Base-by-base conservation (phyloP, 345 rosid species). In the Salix viminalis region DNA sequence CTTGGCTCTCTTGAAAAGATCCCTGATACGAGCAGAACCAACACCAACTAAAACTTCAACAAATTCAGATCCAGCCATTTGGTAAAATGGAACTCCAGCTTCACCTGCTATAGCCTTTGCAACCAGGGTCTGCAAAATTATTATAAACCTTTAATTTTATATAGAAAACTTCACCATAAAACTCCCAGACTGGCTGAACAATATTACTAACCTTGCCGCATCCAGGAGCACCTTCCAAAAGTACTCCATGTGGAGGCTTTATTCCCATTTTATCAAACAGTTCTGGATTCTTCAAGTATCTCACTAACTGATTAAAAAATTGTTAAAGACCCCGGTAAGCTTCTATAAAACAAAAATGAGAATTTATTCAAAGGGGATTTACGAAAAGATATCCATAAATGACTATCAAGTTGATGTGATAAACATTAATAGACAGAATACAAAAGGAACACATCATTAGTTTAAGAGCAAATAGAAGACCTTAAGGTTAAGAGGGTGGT, bases 21-120 rank as follows among this genome's bases (percentile, higher is more conserved):
- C 98, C 85, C 98, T 92, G 76, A 92, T 92, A 86, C 97, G 93
- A 66, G 98, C 98, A 80, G 98, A 92, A 69, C 97, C 98, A 71
- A 94, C 98, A 73, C 98, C 98, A 75, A 94, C 98, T 77, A 94
- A 88, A 74, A 94, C 98, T 84, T 94, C 98, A 6, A 94, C 97
- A 77, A 94, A 94, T 80, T 94, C 97, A 76, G 98, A 91, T 74
- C 98, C 97, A 77, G 98, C 98, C 98, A 94, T 94, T 83, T 92
- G 97, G 79, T 94, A 94, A 89, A 94, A 94, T 7, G 97, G 98
- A 60, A 94, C 98, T 36, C 97, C 98, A 73, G 97, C 98, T 85
- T 94, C 97, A 73, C 98, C 98, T 26, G 98, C 98, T 69, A 94
- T 94, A 71, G 98, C 98, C 88, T 94, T 94, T 48, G 97, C 97